A percentile compares a stretch with the other conserved stretches of the same genome.
Conservation (phyloP, 148 eudicot species). For the Rheum nobile region DNA sequence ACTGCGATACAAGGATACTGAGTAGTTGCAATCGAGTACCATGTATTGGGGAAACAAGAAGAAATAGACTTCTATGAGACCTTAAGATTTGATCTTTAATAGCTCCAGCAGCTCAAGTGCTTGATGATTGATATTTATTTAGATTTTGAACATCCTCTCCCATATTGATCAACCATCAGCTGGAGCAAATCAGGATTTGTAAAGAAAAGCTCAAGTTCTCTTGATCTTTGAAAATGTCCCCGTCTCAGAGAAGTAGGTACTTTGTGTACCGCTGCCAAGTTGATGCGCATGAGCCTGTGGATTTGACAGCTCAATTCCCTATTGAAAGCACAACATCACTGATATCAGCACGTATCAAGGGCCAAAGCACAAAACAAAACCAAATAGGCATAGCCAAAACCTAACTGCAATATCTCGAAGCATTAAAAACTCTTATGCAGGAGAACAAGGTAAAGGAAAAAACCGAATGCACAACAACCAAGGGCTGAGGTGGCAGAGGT, state of each 20-base stretch:
- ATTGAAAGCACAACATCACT: conserved; percentile 11
- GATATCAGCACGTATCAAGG: conserved; percentile 4
- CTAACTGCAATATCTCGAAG: neutral
- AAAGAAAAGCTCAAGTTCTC: conserved; percentile 32
- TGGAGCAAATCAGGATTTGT: neutral
- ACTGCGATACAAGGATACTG: neutral
- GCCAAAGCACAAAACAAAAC: neutral
- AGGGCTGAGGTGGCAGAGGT: neutral
- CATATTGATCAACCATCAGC: neutral
- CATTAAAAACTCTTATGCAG: neutral
- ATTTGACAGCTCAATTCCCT: conserved; percentile 93
- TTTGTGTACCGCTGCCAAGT: conserved; percentile 89
- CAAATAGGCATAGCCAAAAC: neutral
- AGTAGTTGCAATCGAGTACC: too few species aligned
- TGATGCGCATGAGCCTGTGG: conserved; percentile 93
- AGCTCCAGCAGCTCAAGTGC: neutral
- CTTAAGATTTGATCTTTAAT: too few species aligned
- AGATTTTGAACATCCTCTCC: neutral
- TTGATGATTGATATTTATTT: neutral
- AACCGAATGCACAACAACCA: neutral
- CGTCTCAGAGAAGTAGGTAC: conserved; percentile 91
- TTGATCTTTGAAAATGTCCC: conserved; percentile 96
- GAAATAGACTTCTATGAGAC: too few species aligned
- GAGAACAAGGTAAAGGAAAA: neutral
- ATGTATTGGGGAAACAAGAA: too few species aligned